Evolutionary conservation across 345 rosid genomes (phyloP), one percentile per base, ranked within the genome.

Genomic region (Acer saccharum): DNA sequence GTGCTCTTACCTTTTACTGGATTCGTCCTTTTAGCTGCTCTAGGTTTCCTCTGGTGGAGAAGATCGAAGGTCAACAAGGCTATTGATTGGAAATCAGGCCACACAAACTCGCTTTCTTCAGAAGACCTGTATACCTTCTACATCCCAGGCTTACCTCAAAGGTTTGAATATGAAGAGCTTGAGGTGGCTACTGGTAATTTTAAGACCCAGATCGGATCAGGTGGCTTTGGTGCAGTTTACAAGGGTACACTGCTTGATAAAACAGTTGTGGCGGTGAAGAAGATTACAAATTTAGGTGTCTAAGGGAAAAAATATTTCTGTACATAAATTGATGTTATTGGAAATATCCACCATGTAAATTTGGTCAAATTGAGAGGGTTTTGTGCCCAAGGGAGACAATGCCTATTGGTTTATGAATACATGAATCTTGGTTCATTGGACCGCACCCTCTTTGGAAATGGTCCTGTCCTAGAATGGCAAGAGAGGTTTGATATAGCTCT

Each of bases 171-270:
- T 64, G 84, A 88, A 77, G 95, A 89, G 74, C 87, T 94, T 2
- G 86, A 85, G 78, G 79, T 74, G 69, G 93, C 93, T 6, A 94
- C 98, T 13, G 88, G 89, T 67, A 81, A 87, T 75, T 94, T 94
- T 78, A 81, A 83, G 70, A 21, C 74, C 82, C 87, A 57, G 50
- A 90, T 92, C 61, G 98, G 98, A 32, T 80, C 90, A 21, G 98
- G 98, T 2, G 98, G 98, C 13, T 94, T 94, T 3, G 98, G 97
- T 2, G 23, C 90, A 25, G 98, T 94, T 0, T 92, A 85, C 81
- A 87, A 81, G 81, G 97, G 97, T 73, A 78, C 70, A 21, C 86
- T 94, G 29, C 67, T 71, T 1, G 90, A 90, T 71, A 78, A 87
- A 72, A 80, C 90, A 4, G 79, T 80, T 0, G 84, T 92, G 20